A percentile compares a stretch with the other conserved stretches of the same genome.
phyloP scores from a whole-genome alignment of 176 grass and related monocot species.

The Alloteropsis semialata region DNA sequence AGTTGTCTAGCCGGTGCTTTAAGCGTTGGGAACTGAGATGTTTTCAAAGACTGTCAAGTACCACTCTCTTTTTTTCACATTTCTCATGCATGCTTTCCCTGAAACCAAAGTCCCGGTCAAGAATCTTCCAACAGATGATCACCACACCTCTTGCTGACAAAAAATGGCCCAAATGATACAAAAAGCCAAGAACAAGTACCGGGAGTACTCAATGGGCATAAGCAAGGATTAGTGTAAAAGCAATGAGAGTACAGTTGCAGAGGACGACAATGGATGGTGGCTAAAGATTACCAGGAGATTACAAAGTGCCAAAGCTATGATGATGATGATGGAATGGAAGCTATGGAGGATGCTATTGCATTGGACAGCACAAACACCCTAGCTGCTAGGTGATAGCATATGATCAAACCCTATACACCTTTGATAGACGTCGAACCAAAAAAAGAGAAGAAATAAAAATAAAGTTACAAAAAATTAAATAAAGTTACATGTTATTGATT shows the following conservation, averaged over 20 bases:
- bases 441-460: slow-evolving; percentile 12
- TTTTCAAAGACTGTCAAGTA: slow-evolving; percentile 46
- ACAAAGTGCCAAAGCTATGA: slow-evolving; percentile 75
- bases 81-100: slow-evolving; percentile 28
- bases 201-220: slow-evolving; percentile 14
- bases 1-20: slow-evolving; percentile 26
- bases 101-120: slow-evolving; percentile 48
- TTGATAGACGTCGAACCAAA: slow-evolving; percentile 23
- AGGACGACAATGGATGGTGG: slow-evolving; percentile 72
- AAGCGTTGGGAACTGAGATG: slow-evolving; percentile 39
- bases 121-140: slow-evolving; percentile 57
- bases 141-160: slow-evolving; percentile 33
- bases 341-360: slow-evolving; percentile 29
- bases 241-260: neutral
- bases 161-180: slow-evolving; percentile 47
- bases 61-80: neutral
- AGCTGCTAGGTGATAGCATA: slow-evolving; percentile 41
- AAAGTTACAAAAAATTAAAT: slow-evolving; percentile 15
- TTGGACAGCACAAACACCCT: slow-evolving; percentile 45
- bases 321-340: too few species aligned
- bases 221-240: slow-evolving; percentile 30
- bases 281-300: slow-evolving; percentile 80
- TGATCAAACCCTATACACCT: slow-evolving; percentile 68
- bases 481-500: slow-evolving; percentile 37
- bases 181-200: slow-evolving; percentile 33